Conservation (phyloP, 805 yeast species). For the Suhomyces pyralidae region DNA sequence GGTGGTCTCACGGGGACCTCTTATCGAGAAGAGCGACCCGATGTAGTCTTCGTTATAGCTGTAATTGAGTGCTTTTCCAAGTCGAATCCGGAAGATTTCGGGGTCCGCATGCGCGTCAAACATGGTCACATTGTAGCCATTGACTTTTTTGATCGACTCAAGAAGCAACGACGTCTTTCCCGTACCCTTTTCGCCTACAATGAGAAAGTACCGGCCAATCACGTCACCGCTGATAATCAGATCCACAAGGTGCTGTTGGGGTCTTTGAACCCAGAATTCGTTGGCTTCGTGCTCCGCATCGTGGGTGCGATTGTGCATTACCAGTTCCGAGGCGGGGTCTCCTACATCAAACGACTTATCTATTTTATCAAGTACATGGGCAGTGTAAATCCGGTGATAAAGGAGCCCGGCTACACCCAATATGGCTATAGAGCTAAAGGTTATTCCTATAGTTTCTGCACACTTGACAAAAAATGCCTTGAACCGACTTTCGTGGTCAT, state of each 20-base stretch:
- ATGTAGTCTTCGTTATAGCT: constrained; percentile 78
- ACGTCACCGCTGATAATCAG: constrained; percentile 62
- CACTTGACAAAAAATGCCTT: constrained; percentile 34
- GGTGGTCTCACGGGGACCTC: constrained; percentile 84
- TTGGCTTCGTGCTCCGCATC: constrained; percentile 15
- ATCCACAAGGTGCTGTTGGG: constrained; percentile 63
- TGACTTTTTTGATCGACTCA: constrained; percentile 63
- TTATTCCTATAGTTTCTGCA: constrained; percentile 67
- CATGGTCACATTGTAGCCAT: constrained; percentile 63
- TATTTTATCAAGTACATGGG: constrained; percentile 62
- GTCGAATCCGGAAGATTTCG: constrained; percentile 70
- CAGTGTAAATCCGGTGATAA: constrained; percentile 61
- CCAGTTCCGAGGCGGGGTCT: constrained; percentile 60
- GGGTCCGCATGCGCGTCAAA: constrained; percentile 86
- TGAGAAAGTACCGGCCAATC: constrained; percentile 64
- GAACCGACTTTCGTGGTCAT: constrained; percentile 1
- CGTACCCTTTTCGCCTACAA: constrained; percentile 84
- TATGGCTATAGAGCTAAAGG: constrained; percentile 64
- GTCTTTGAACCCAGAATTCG: constrained; percentile 61
- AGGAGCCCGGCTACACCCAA: constrained; percentile 70
- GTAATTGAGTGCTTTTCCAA: constrained; percentile 73
- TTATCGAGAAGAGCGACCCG: constrained; percentile 73
- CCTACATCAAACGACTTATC: constrained; percentile 63
- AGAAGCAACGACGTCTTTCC: constrained; percentile 76
- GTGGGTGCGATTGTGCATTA: constrained; percentile 48